These are phyloP conservation scores for Peronospora destructor DNA, from an alignment of 352 stramenopile species.

Conservation along the genomic window DNA sequence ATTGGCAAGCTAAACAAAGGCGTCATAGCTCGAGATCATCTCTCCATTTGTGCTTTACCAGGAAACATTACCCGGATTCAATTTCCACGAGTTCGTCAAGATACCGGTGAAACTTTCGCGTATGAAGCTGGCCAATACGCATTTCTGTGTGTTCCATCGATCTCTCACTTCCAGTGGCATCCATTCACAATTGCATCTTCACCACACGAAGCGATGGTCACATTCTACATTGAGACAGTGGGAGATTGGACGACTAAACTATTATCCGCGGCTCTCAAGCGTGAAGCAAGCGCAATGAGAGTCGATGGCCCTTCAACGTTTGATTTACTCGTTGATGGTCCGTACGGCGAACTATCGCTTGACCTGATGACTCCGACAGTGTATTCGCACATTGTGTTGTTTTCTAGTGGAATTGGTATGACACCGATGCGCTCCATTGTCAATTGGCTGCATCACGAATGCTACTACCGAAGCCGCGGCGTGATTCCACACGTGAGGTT, in stretches of 20 bases:
- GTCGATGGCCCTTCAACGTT: slow-evolving; percentile 20
- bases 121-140: slow-evolving; percentile 63
- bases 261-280: slow-evolving; percentile 29
- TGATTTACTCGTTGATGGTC: slow-evolving; percentile 41
- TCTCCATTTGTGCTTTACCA: slow-evolving; percentile 24
- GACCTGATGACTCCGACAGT: slow-evolving; percentile 31
- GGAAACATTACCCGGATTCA: slow-evolving; percentile 41
- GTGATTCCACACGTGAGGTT: slow-evolving; percentile 44
- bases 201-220: slow-evolving; percentile 57
- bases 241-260: slow-evolving; percentile 66
- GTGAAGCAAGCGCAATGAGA: slow-evolving; percentile 29
- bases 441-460: slow-evolving; percentile 36
- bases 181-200: slow-evolving; percentile 84
- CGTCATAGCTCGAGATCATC: slow-evolving; percentile 25
- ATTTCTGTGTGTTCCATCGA: slow-evolving; percentile 70
- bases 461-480: slow-evolving; percentile 20
- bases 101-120: slow-evolving; percentile 32
- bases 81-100: slow-evolving; percentile 33
- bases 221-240: slow-evolving; percentile 53
- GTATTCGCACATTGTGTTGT: slow-evolving; percentile 49
- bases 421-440: slow-evolving; percentile 46
- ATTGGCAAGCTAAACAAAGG: slow-evolving; percentile 16
- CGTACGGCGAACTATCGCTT: slow-evolving; percentile 38
- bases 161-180: slow-evolving; percentile 78
- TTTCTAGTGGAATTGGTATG: slow-evolving; percentile 44